Evolutionary conservation across 495 filamentous ascomycete species (phyloP).

Genomic region (Penicillium salamii): DNA sequence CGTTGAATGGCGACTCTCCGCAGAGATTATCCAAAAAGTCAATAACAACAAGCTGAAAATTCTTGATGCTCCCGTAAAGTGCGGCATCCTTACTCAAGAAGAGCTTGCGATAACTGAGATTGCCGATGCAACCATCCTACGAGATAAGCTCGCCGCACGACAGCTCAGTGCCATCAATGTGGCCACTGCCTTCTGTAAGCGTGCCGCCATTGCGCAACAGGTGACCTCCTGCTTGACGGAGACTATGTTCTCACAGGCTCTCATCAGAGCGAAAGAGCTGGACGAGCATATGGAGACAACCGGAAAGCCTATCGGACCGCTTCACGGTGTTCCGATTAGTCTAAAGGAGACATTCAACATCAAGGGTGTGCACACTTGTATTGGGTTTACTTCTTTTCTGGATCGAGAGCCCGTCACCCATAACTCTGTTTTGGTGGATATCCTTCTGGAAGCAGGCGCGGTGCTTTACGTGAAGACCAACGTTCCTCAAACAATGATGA

Average conservation of each 20-base stretch:
- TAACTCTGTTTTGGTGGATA: slow-evolving; percentile 38
- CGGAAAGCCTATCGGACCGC: slow-evolving; percentile 48
- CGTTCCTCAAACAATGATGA: slow-evolving; percentile 50
- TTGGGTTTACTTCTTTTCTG: slow-evolving; percentile 38
- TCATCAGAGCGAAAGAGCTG: slow-evolving; percentile 38
- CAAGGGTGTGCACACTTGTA: slow-evolving; percentile 35
- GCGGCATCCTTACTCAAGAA: not conserved
- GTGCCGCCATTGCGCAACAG: slow-evolving; percentile 34
- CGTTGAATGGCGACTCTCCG: too few species aligned
- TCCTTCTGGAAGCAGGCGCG: slow-evolving; percentile 26
- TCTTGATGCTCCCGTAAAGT: too few species aligned
- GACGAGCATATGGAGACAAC: slow-evolving; percentile 30
- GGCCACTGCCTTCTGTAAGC: slow-evolving; percentile 55
- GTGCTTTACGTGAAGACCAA: slow-evolving; percentile 58
- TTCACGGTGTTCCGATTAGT: slow-evolving; percentile 61
- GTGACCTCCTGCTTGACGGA: slow-evolving; percentile 54
- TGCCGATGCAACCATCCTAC: not conserved
- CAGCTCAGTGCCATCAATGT: slow-evolving; percentile 43
- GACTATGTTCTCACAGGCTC: slow-evolving; percentile 35
- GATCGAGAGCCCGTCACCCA: slow-evolving; percentile 40
- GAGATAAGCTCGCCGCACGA: slow-evolving; percentile 17
- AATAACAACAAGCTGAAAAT: too few species aligned
- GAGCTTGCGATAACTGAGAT: not conserved
- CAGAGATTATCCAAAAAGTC: too few species aligned
- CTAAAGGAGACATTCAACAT: slow-evolving; percentile 63